Evolutionary conservation across 169 alveolate genomes (phyloP), one percentile per base, ranked within the genome.

Genomic region (Eimeria tenella): DNA sequence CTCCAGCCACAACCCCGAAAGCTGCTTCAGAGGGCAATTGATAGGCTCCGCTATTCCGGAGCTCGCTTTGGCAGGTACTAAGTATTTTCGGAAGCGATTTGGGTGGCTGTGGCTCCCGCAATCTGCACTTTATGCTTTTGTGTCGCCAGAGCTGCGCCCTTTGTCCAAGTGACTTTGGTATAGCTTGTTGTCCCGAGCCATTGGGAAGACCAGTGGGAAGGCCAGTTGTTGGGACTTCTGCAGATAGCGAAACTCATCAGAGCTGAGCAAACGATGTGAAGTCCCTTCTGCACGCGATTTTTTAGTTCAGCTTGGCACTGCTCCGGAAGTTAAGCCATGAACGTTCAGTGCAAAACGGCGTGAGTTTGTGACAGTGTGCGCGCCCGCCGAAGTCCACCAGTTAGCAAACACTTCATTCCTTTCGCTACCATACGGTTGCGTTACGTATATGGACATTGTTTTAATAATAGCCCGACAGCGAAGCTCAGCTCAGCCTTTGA

Each of bases 321-420:
- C 15, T 7, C 53, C 63, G 11, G 65, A 31, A 31, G 2, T n/a
- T 52, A 49, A 9, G 49, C 63, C 63, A 19, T 15, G 63, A 11
- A 3, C 21, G 65, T 42, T 60, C 86, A 75, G 86, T 75, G 86
- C 86, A 63, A 49, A 75, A 5, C 53, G 49, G 21, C 53, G 10
- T 50, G 50, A 52, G 53, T 8, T 17, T 10, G 50, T 5, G 86
- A 63, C 65, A 50, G 17, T 63, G 0, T 75, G 50, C 53, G 65
- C 7, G 86, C 7, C 31, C 58, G 15, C 6, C 83, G 83, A 49
- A 5, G 58, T 31, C 4, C 42, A 1, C 2, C 42, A 31, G 42
- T 31, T 0, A 31, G 42, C 42, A 31, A 31, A 31, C 42, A 31
- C 42, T 31, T 31, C 42, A 31, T 31, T 31, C 42, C 42, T 31